These are phyloP conservation scores for Botrytis pseudocinerea DNA, from an alignment of 2,329 filamentous ascomycete species.

Conservation along the genomic window DNA sequence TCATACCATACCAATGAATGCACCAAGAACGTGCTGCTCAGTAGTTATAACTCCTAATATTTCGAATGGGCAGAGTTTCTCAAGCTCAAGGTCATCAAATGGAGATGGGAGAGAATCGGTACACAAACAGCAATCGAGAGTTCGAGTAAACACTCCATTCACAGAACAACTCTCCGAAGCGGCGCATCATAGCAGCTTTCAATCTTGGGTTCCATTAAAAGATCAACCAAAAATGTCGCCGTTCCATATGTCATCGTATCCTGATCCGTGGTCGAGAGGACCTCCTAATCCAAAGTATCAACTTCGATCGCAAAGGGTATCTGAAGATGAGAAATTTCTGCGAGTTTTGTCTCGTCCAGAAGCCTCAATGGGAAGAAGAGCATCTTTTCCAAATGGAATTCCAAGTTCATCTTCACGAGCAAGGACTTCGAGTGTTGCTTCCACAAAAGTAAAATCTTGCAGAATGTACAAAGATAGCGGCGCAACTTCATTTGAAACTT, in stretches of 20 bases:
- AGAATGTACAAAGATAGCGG: neutral
- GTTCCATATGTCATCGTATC: neutral
- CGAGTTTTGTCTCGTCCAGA: neutral
- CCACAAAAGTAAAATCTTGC: neutral
- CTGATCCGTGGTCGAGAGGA: conserved; percentile 14
- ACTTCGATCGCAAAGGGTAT: neutral
- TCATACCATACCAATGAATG: conserved; percentile 9
- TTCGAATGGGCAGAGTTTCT: neutral
- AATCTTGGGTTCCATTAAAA: conserved; percentile 1
- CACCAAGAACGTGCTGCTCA: neutral
- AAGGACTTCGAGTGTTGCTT: neutral
- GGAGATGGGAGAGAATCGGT: neutral
- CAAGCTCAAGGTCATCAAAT: neutral
- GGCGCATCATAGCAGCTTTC: conserved; percentile 5
- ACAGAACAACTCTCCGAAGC: conserved; percentile 9
- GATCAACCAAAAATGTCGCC: neutral
- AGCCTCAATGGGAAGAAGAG: neutral
- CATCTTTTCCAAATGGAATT: neutral
- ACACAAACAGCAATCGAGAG: neutral
- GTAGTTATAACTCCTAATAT: neutral
- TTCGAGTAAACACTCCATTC: neutral
- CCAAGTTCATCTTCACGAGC: neutral
- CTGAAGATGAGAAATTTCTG: conserved; percentile 12
- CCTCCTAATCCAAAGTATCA: conserved; percentile 15
- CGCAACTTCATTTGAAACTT: neutral